Percentiles rank a stretch among this genome's conserved stretches.
phyloP scores from a whole-genome alignment of 2,329 filamentous ascomycete species.

The Ophiostoma triangulosporum region DNA sequence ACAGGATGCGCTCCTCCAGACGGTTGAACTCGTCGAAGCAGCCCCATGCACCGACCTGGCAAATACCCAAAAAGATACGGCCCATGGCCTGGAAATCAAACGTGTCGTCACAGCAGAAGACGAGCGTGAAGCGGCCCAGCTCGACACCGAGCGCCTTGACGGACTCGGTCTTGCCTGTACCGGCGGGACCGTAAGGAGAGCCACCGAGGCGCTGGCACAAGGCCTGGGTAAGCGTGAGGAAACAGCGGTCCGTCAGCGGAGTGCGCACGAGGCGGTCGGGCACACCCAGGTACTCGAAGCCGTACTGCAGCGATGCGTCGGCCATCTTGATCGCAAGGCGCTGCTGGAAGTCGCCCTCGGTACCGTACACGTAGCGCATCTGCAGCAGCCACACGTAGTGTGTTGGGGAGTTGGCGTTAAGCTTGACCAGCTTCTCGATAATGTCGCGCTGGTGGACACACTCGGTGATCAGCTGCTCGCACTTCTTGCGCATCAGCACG shows the following conservation, averaged over 20 bases:
- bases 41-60: constrained; percentile 97
- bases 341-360: constrained; percentile 67
- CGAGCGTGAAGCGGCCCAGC: constrained; percentile 90
- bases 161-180: constrained; percentile 97
- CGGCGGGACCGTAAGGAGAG: constrained; percentile 91
- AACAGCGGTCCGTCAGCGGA: constrained; percentile 93
- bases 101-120: constrained; percentile 98
- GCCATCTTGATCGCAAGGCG: constrained; percentile 91
- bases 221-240: constrained; percentile 92
- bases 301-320: constrained; percentile 88
- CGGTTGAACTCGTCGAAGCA: constrained; percentile 99
- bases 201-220: constrained; percentile 90
- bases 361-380: constrained; percentile 87
- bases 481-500: constrained; percentile 82
- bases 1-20: constrained; percentile 92
- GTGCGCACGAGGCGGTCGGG: constrained; percentile 92
- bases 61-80: constrained; percentile 96
- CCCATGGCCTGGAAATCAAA: constrained; percentile 99
- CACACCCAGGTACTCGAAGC: constrained; percentile 95
- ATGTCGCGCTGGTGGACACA: constrained; percentile 95
- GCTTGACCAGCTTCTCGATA: constrained; percentile 71
- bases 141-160: constrained; percentile 96
- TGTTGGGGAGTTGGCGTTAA: constrained; percentile 58
- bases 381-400: constrained; percentile 91
- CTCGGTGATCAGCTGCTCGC: constrained; percentile 96